Evolutionary conservation across 192 early-diverging fungal genomes (phyloP).

Genomic region (Gigaspora rosea): DNA sequence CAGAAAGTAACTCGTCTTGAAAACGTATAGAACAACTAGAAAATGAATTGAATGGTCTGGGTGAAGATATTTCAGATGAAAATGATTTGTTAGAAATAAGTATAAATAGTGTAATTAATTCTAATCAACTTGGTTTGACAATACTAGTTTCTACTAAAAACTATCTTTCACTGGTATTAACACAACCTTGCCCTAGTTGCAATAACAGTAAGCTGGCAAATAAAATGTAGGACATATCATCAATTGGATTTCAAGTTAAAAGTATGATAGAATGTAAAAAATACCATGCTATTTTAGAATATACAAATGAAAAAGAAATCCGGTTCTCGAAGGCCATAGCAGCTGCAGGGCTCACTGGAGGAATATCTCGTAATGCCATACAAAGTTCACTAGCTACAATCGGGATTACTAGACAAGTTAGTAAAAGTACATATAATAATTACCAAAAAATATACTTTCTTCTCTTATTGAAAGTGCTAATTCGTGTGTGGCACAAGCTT

Average conservation of each 20-base stretch:
- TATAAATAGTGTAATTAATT: neutral
- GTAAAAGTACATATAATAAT: constrained; percentile 3
- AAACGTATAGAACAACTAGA: too few species aligned
- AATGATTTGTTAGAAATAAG: too few species aligned
- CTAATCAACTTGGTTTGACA: neutral
- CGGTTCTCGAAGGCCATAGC: neutral
- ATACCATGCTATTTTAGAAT: neutral
- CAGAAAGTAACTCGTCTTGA: too few species aligned
- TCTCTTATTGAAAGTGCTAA: constrained; percentile 1
- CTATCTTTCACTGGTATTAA: constrained; percentile 1
- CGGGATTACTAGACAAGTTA: neutral
- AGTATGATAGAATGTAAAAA: neutral
- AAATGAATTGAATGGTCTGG: too few species aligned
- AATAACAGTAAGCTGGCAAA: neutral
- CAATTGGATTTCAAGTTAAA: neutral
- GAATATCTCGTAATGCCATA: neutral
- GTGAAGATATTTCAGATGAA: too few species aligned
- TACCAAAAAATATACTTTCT: neutral
- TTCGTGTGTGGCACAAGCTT: neutral
- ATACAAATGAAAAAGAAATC: neutral
- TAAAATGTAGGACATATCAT: neutral
- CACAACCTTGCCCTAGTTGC: neutral
- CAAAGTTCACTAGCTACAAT: neutral
- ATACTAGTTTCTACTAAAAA: neutral
- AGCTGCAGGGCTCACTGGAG: neutral